Conservation (phyloP, 2,329 filamentous ascomycete genomes). For the Arthrinium phaeospermum region DNA sequence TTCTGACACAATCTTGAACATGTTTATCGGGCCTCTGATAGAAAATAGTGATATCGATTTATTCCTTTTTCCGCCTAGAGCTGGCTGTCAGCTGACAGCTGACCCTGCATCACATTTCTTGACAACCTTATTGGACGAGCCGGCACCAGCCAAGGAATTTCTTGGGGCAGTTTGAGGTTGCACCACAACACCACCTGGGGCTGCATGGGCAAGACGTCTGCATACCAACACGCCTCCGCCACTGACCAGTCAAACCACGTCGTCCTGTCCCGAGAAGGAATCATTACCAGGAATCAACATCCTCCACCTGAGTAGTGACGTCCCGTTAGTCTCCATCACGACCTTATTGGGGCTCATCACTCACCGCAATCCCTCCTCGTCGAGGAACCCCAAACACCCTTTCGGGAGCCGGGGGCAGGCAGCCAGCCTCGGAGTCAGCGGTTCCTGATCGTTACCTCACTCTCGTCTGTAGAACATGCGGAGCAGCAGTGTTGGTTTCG, state of each 20-base stretch:
- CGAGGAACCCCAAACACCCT: not conserved
- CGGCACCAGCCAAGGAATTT: not conserved
- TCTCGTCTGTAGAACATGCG: slow-evolving; percentile 11
- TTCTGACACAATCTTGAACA: not conserved
- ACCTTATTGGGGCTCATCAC: not conserved
- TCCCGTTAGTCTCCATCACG: not conserved
- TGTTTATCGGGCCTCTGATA: not conserved
- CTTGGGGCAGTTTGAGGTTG: not conserved
- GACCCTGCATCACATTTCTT: not conserved
- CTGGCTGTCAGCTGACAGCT: slow-evolving; percentile 4
- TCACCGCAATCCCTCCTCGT: not conserved
- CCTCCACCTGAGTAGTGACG: not conserved
- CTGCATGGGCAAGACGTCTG: not conserved
- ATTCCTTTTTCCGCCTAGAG: not conserved
- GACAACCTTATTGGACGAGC: not conserved
- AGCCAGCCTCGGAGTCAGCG: not conserved
- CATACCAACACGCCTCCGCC: not conserved
- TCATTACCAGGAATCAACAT: not conserved
- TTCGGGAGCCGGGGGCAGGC: not conserved
- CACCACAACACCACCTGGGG: not conserved
- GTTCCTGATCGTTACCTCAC: not conserved
- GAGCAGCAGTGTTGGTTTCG: not conserved
- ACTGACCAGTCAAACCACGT: not conserved
- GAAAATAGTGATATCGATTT: not conserved
- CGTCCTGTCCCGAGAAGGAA: not conserved